These are phyloP conservation scores for Erodium texanum DNA, from an alignment of 441 rosid species.

Conservation along the genomic window DNA sequence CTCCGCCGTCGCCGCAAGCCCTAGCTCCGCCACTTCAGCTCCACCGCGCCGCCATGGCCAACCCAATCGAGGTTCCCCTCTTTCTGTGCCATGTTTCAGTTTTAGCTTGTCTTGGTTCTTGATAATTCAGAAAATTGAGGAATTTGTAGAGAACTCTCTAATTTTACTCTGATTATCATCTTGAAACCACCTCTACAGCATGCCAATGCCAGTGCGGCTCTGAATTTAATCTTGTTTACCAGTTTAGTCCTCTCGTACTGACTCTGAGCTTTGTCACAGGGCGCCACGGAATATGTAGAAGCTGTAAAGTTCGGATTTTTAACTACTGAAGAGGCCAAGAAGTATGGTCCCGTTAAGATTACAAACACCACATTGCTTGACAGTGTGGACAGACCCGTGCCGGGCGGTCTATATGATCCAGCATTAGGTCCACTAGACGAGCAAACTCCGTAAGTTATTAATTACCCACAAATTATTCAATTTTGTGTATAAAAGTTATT, in stretches of 20 bases:
- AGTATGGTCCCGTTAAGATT: slow-evolving; percentile 19
- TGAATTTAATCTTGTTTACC: background rate
- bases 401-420: slow-evolving; percentile 23
- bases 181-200: background rate
- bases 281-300: slow-evolving; percentile 16
- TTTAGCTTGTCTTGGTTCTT: background rate
- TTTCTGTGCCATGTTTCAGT: background rate
- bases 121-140: background rate
- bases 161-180: background rate
- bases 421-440: slow-evolving; percentile 22
- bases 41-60: slow-evolving; percentile 4
- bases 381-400: slow-evolving; percentile 20
- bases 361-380: slow-evolving; percentile 20
- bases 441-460: slow-evolving; percentile 14
- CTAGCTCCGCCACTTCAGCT: background rate
- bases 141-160: background rate
- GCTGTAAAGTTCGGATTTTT: slow-evolving; percentile 21
- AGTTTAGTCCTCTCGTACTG: background rate
- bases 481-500: background rate
- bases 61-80: slow-evolving; percentile 5
- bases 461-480: background rate
- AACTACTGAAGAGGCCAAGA: slow-evolving; percentile 19
- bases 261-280: slow-evolving; percentile 16
- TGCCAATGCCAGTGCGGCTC: background rate
- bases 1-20: slow-evolving; percentile 4